Conservation (phyloP, 2,329 filamentous ascomycete species). For the Penicillium sp. region DNA sequence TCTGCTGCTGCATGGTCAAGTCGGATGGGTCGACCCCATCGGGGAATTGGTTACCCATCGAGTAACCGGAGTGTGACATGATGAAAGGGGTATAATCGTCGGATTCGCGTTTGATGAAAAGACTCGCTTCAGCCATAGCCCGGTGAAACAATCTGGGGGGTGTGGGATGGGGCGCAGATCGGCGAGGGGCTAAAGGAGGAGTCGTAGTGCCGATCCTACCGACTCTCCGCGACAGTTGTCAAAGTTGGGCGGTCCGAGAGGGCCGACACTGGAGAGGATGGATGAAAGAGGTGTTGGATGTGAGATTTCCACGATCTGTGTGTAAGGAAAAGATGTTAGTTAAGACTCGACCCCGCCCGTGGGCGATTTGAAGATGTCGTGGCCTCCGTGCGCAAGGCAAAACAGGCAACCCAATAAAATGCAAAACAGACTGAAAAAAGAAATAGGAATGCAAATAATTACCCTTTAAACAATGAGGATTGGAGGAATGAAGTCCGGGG, state of each 20-base stretch:
- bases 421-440: not conserved
- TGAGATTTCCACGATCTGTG: slow-evolving; percentile 3
- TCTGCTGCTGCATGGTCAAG: slow-evolving; percentile 65
- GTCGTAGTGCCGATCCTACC: slow-evolving; percentile 12
- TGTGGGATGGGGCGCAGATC: slow-evolving; percentile 4
- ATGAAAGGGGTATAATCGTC: slow-evolving; percentile 60
- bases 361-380: slow-evolving; percentile 5
- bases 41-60: slow-evolving; percentile 57
- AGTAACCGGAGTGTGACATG: slow-evolving; percentile 51
- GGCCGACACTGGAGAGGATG: not conserved
- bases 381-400: slow-evolving; percentile 9
- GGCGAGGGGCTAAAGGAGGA: slow-evolving; percentile 12
- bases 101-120: slow-evolving; percentile 68
- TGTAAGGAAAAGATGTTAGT: slow-evolving; percentile 2
- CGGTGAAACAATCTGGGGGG: slow-evolving; percentile 7
- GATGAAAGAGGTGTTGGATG: not conserved
- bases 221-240: slow-evolving; percentile 4
- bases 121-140: slow-evolving; percentile 56
- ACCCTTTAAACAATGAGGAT: slow-evolving; percentile 7
- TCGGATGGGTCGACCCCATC: slow-evolving; percentile 80
- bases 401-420: slow-evolving; percentile 18
- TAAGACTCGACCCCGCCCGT: slow-evolving; percentile 11
- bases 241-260: not conserved
- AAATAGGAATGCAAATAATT: slow-evolving; percentile 11
- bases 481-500: slow-evolving; percentile 6